Base-by-base conservation (phyloP, 2,329 filamentous ascomycete genomes). In the Tolypocladium ovalisporum region DNA sequence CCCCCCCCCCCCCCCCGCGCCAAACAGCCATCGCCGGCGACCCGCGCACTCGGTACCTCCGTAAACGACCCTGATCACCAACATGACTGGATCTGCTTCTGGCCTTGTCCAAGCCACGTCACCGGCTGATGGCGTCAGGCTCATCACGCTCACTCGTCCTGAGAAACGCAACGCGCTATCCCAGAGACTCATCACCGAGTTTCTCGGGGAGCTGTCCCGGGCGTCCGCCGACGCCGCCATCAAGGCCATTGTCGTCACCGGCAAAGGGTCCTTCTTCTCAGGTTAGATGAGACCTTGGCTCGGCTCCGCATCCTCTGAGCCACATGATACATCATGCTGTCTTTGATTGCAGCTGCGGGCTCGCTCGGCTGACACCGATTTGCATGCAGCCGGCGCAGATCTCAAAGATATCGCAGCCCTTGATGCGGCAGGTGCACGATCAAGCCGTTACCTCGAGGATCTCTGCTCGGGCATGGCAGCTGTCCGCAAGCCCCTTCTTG, bases 91-190 rank as follows among this genome's bases (percentile, higher is more conserved):
- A 39, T 59, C 59, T 54, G 39, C 29, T 42, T 49, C 52, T 17
- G 57, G 54, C 35, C 63, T 65, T 42, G 56, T 65, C 40, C 52
- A 62, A 55, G 61, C 53, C 52, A 60, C 62, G 44, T 62, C 63
- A 34, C 62, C 60, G 32, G 52, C 52, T 27, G 56, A 67, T 27
- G 73, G 71, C 54, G 72, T 82, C 32, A 71, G 77, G 36, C 65
- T 81, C 34, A 63, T 84, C 57, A 74, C 76, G 17, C 67, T 83
- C 59, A 79, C 81, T 67, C 75, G 82, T 3, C 81, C 79, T 2
- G 71, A 74, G 52, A 83, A 84, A 66, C 74, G 80, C 57, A 85
- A 85, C 72, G 81, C 82, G 12, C 76, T 85, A 58, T 83, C 80
- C 2, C 71, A 75, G 56, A 66, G 68, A 52, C 76, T 83, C 70